These are phyloP conservation scores for Xylariales sp. DNA, from an alignment of 2,329 filamentous ascomycete species.

Conservation along the genomic window DNA sequence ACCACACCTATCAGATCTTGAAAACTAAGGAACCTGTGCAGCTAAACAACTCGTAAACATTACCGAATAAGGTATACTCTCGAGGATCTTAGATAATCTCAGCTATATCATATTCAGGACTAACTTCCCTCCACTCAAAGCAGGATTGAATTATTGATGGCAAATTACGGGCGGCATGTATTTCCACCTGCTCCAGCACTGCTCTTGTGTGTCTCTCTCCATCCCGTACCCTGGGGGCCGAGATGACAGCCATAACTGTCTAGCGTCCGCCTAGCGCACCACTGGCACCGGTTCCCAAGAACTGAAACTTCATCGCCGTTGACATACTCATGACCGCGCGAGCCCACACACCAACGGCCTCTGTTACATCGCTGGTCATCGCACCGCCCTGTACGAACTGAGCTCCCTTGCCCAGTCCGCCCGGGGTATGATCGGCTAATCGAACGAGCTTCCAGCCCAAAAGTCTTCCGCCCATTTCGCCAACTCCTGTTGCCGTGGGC, in stretches of 20 bases:
- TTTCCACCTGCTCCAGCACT: not conserved
- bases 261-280: slow-evolving; percentile 19
- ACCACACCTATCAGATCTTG: too few relatives aligned
- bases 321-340: slow-evolving; percentile 14
- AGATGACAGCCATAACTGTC: slow-evolving; percentile 16
- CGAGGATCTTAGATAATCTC: too few relatives aligned
- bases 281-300: slow-evolving; percentile 17
- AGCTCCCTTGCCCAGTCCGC: slow-evolving; percentile 9
- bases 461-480: slow-evolving; percentile 10
- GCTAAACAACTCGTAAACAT: too few relatives aligned
- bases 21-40: too few relatives aligned
- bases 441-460: slow-evolving; percentile 22
- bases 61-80: too few relatives aligned
- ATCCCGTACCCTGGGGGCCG: slow-evolving; percentile 18
- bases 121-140: too few relatives aligned
- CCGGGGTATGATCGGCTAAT: slow-evolving; percentile 9
- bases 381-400: slow-evolving; percentile 4
- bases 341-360: slow-evolving; percentile 19
- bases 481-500: slow-evolving; percentile 17
- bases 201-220: slow-evolving; percentile 3
- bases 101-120: too few relatives aligned
- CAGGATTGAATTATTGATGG: too few relatives aligned
- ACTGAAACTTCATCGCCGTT: slow-evolving; percentile 19
- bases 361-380: slow-evolving; percentile 18
- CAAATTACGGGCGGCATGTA: too few relatives aligned